Evolutionary conservation across 805 yeast genomes (phyloP), one percentile per base, ranked within the genome.

Genomic region (Zygosaccharomyces siamensis): DNA sequence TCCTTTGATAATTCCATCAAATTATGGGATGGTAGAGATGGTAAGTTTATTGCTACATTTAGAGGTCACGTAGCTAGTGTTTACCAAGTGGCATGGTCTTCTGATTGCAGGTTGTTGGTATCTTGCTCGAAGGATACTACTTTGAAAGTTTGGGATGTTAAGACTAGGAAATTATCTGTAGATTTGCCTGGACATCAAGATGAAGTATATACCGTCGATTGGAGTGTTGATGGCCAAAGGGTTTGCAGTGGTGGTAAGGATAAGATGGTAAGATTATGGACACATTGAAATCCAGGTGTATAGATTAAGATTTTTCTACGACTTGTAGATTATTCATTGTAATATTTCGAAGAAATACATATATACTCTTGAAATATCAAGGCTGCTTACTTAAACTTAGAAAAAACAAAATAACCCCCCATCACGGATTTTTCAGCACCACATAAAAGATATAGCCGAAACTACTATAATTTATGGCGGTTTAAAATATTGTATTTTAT

Each of bases 191-290:
- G 99, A 1, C 99, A 93, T 64, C 73, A 83, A 12, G 99, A 93
- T 62, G 99, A 93, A 69, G 96, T 93, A 0, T 93, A 80, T 64
- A 95, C 97, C 0, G 97, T 93, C 3, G 99, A 93, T 61, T 93
- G 99, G 99, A 87, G 97, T 72, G 81, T 85, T 48, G 99, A 93
- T 65, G 99, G 99, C 40, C 79, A 79, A 55, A 76, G 84, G 56
- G 98, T 93, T 10, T 95, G 92, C n/a, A 87, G 97, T 65, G 99
- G 98, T 18, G 98, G 99, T 45, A 90, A 89, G 64, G 99, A 93
- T 67, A 93, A 90, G 67, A 85, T 85, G 76, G 89, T 93, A 21
- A 77, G 97, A 61, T 72, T 93, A 50, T 93, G 99, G 99, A 80
- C 93, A n/a, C 88, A 83, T 62, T 84, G 63, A 56, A 14, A 14